Base-by-base conservation (phyloP, 495 filamentous ascomycete species). In the Astrocystis sublimbata region DNA sequence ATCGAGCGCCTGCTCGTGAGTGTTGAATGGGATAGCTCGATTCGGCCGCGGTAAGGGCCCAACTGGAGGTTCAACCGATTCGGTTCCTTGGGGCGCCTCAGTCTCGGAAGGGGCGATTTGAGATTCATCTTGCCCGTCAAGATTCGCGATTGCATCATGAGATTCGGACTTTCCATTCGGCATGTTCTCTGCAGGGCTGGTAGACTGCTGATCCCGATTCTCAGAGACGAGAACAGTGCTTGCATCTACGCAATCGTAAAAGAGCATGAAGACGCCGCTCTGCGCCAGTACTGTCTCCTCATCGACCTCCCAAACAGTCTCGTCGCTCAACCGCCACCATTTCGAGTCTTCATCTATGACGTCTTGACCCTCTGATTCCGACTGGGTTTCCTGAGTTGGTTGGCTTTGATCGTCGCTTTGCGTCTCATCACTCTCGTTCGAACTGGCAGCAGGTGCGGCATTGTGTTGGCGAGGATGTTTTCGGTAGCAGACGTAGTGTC, bases 401-500 rank as follows among this genome's bases (percentile, higher is more conserved):
- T 10, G 15, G n/a, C 13, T 17, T 46, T 36, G 26, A 38, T 53
- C 58, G n/a, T 36, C 40, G 4, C 13, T 41, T 42, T 21, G 6
- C 17, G 30, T 24, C 31, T 45, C n/a, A 10, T 63, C 42, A 19
- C 60, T 45, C 54, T 42, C 51, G 45, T 59, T 17, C 15, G 52
- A 43, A 21, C 23, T 24, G n/a, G n/a, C 31, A 8, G 59, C 57
- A 4, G 33, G 12, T 6, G 51, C 24, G 41, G 43, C 38, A 21
- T 21, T 10, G 6, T 13, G 0, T 28, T 58, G 38, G 19, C 69
- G 70, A 0, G 84, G 79, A 69, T 90, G 86, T 68, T 88, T 87
- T 43, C 91, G 79, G 68, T 94, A 98, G 70, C 91, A 93, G 55
- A 96, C 86, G 67, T 99, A 98, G 76, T 99, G 96, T 0, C 96